Evolutionary conservation across 441 rosid species (phyloP), one percentile per base, ranked within the genome.

Genomic region (Erodium chrysanthum): DNA sequence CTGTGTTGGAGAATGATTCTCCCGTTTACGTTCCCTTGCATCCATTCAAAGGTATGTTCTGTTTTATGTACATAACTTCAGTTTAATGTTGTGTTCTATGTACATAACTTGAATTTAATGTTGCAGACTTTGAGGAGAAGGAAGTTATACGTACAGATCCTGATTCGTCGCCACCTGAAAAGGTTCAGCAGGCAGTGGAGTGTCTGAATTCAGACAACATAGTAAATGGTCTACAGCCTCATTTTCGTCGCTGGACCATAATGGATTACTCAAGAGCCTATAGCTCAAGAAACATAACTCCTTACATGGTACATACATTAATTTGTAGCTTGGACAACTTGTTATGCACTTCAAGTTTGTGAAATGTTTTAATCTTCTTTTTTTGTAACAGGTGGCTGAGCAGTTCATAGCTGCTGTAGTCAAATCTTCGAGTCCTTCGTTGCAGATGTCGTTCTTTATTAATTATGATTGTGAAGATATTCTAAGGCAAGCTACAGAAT

Each of bases 401-500:
- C 72, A 81, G 17, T 75, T 88, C 52, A 74, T 88, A 73, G 75
- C 70, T 40, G 84, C 83, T 0, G 83, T 83, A 3, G 25, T 20
- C n/a, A 84, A 85, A 72, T 81, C 85, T 63, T 83, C 78, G 5
- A 64, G 60, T 20, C 73, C 75, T 61, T 71, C 80, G 7, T 14
- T 77, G 71, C 64, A 82, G 31, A 88, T 88, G 95, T 80, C 83
- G 12, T 86, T 86, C 73, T 88, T 88, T 73, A 85, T 88, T 64
- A 78, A 69, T 71, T 81, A 72, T 50, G 68, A 81, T 52, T 42
- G 66, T 7, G 68, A 80, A 35, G 90, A 88, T 66, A 85, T 88
- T 72, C 66, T 84, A 9, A 75, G 74, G 65, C 90, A 88, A 74
- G 95, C 91, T 21, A 31, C 33, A 9, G 84, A 85, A 33, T 88